Percentiles rank a stretch among this genome's conserved stretches.
phyloP scores from a whole-genome alignment of 768 basidiomycete genomes.

The Cystobasidium onofrii region DNA sequence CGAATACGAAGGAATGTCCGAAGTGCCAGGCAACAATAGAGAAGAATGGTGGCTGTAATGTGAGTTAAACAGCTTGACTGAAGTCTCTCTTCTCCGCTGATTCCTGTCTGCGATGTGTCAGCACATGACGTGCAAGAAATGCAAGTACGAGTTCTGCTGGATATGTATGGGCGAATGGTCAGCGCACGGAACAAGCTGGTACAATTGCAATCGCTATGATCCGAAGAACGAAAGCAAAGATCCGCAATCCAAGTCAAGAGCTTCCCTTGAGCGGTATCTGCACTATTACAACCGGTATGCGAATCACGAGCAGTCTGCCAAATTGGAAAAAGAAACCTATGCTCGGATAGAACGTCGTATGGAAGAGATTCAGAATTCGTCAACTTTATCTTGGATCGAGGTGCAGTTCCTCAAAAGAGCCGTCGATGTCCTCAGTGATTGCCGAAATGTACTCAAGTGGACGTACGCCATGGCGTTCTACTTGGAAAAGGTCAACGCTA shows the following conservation, averaged over 20 bases:
- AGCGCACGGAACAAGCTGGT: slow-evolving; percentile 95
- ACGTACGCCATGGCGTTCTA: slow-evolving; percentile 99
- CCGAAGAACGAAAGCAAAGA: slow-evolving; percentile 75
- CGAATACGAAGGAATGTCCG: slow-evolving; percentile 95
- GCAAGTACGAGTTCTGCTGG: slow-evolving; percentile 98
- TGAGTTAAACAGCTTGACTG: slow-evolving; percentile 8
- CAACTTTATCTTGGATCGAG: slow-evolving; percentile 92
- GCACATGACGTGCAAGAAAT: slow-evolving; percentile 99
- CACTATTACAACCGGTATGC: slow-evolving; percentile 99
- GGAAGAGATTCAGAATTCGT: slow-evolving; percentile 96
- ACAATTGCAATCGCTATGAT: slow-evolving; percentile 94
- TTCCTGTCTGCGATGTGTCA: slow-evolving; percentile 48
- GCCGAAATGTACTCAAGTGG: slow-evolving; percentile 96
- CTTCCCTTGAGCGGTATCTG: slow-evolving; percentile 86
- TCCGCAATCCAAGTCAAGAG: slow-evolving; percentile 78
- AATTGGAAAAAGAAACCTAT: slow-evolving; percentile 84
- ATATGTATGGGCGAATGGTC: slow-evolving; percentile 99
- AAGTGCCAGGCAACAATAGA: slow-evolving; percentile 97
- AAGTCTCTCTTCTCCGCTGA: neutral
- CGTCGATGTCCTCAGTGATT: slow-evolving; percentile 59
- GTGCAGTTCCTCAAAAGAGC: slow-evolving; percentile 99
- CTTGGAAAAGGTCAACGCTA: slow-evolving; percentile 77
- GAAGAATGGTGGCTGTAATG: slow-evolving; percentile 99
- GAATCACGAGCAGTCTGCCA: slow-evolving; percentile 98
- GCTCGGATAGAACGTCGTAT: slow-evolving; percentile 98